Conservation (phyloP, 805 yeast species). For the Candida broadrunensis region DNA sequence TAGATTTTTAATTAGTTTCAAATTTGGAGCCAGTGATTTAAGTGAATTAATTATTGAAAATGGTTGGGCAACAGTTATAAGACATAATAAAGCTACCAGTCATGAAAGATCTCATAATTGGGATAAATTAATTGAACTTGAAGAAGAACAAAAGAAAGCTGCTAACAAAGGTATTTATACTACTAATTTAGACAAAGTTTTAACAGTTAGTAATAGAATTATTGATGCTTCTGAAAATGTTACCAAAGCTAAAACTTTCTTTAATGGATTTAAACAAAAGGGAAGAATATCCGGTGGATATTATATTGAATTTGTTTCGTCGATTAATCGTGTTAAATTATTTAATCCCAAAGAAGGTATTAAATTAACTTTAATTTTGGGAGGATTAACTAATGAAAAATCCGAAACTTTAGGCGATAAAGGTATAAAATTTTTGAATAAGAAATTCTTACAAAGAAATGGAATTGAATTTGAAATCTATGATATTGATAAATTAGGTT, state of each 20-base stretch:
- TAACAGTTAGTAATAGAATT: constrained; percentile 55
- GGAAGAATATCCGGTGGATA: constrained; percentile 57
- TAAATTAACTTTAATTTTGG: constrained; percentile 66
- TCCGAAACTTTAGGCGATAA: constrained; percentile 38
- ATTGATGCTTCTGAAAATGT: constrained; percentile 79
- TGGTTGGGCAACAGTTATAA: constrained; percentile 77
- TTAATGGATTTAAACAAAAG: constrained; percentile 67
- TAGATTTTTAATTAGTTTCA: constrained; percentile 62
- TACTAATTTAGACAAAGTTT: constrained; percentile 43
- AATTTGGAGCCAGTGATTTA: constrained; percentile 54
- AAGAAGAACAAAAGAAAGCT: constrained; percentile 52
- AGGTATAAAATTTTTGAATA: constrained; percentile 53
- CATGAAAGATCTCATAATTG: constrained; percentile 69
- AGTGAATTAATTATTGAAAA: constrained; percentile 56
- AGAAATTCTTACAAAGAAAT: constrained; percentile 65
- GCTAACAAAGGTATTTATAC: constrained; percentile 61
- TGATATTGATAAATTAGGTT: constrained; percentile 74
- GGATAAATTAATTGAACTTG: constrained; percentile 74
- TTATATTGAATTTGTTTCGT: constrained; percentile 64
- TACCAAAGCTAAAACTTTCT: constrained; percentile 69
- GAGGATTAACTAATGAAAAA: constrained; percentile 57
- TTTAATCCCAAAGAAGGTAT: constrained; percentile 69
- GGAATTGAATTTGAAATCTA: constrained; percentile 62
- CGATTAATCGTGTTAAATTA: constrained; percentile 67
- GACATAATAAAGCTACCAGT: constrained; percentile 69